Evolutionary conservation across 257 asterid genomes (phyloP).

Genomic region (Asclepias syriaca): DNA sequence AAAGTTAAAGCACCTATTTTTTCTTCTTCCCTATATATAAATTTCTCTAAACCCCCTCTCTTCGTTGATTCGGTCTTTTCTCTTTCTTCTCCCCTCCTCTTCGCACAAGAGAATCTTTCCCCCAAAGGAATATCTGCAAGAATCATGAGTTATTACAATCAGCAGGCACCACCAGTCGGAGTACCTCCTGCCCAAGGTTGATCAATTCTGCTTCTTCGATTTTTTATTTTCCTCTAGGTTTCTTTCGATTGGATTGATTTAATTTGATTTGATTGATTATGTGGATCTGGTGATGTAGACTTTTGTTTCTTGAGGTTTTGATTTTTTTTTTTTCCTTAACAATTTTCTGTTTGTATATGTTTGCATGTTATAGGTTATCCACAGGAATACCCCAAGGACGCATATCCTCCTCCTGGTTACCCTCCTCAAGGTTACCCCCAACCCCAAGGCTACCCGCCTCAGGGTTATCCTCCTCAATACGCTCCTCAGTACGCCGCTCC

Average conservation of each 20-base stretch:
- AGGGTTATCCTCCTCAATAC: constrained; percentile 37
- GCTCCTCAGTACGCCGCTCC: constrained; percentile 38
- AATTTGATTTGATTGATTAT: neutral
- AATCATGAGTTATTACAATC: constrained; percentile 37
- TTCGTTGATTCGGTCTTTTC: neutral
- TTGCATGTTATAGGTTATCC: constrained; percentile 34
- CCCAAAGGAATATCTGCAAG: neutral
- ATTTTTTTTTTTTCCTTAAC: neutral
- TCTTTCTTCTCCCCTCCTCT: neutral
- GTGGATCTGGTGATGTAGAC: constrained; percentile 7
- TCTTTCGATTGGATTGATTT: neutral
- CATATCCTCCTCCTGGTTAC: constrained; percentile 41
- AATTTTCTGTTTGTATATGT: neutral
- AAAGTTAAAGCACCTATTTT: neutral
- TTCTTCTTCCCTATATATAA: neutral
- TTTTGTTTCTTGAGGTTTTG: neutral
- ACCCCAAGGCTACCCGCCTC: constrained; percentile 26
- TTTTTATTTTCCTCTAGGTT: neutral
- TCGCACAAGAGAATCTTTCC: no score
- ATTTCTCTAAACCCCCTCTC: neutral
- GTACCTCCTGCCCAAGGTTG: constrained; percentile 25
- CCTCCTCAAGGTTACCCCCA: constrained; percentile 42
- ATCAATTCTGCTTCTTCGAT: neutral
- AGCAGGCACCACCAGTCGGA: constrained; percentile 28
- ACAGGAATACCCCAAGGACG: constrained; percentile 34